phyloP scores from a whole-genome alignment of 2,329 filamentous ascomycete species.

The Aspergillus spinulosporus region DNA sequence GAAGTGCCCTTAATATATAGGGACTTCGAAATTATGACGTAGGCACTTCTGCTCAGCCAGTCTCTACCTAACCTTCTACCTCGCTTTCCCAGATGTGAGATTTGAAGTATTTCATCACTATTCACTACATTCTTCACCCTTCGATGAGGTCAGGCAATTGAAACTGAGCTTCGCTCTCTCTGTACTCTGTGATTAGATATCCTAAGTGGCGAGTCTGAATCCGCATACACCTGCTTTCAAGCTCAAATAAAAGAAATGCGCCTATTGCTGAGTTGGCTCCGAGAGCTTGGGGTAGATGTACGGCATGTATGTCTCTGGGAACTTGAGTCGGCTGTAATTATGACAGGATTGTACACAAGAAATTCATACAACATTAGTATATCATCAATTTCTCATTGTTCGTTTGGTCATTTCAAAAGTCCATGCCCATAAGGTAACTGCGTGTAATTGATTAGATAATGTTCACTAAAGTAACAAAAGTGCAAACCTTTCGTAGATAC shows the following conservation, averaged over 20 bases:
- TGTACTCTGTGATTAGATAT: no score
- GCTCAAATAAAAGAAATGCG: no score
- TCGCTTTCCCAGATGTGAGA: neutral
- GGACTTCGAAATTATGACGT: slow-evolving; percentile 6
- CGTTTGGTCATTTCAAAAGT: slow-evolving; percentile 49
- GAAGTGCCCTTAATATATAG: neutral
- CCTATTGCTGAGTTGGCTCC: no score
- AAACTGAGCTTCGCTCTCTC: no score
- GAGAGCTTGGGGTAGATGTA: no score
- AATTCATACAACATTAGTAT: neutral
- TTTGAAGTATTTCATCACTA: neutral
- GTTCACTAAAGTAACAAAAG: neutral
- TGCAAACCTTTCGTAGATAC: slow-evolving; percentile 81
- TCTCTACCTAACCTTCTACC: neutral
- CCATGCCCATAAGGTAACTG: slow-evolving; percentile 71
- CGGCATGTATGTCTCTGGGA: no score
- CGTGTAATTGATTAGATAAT: slow-evolving; percentile 41
- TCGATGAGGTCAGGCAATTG: no score
- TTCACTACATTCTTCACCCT: no score
- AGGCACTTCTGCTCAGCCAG: neutral
- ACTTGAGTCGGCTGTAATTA: neutral
- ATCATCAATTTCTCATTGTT: slow-evolving; percentile 32
- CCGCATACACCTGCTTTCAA: no score
- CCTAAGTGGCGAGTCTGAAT: no score
- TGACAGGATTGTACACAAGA: neutral